Conservation (phyloP, 2,329 filamentous ascomycete species). For the Paracoccidioides brasiliensis region DNA sequence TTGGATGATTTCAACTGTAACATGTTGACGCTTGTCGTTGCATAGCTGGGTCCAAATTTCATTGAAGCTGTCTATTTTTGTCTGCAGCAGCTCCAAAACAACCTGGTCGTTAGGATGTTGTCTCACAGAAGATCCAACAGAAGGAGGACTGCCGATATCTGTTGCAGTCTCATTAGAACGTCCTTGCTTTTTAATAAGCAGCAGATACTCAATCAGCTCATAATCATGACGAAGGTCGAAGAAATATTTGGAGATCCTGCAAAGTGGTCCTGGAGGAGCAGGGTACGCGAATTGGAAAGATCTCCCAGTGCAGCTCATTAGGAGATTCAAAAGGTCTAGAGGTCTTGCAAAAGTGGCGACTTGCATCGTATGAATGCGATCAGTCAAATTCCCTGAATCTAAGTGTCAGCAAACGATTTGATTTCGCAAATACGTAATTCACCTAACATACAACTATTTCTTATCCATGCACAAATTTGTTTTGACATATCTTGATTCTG, state of each 20-base stretch:
- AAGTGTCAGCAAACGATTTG: conserved; percentile 7
- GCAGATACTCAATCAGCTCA: conserved; percentile 37
- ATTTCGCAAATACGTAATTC: conserved; percentile 20
- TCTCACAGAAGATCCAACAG: conserved; percentile 16
- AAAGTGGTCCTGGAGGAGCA: conserved; percentile 16
- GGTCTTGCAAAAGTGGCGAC: conserved; percentile 52
- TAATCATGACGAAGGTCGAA: conserved; percentile 27
- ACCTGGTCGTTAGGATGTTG: conserved; percentile 23
- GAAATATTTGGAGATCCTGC: conserved; percentile 27
- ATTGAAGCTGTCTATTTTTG: conserved; percentile 33
- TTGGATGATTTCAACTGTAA: conserved; percentile 39
- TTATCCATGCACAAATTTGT: conserved; percentile 67
- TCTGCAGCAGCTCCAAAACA: conserved; percentile 34
- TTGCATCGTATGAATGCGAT: conserved; percentile 53
- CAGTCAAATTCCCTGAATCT: conserved; percentile 41
- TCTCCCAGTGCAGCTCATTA: conserved; percentile 56
- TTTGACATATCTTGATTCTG: conserved; percentile 54
- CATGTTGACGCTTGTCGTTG: conserved; percentile 31
- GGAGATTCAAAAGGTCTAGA: conserved; percentile 51
- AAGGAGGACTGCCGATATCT: conserved; percentile 4
- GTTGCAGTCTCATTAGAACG: background rate
- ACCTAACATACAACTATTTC: conserved; percentile 73
- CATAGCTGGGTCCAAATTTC: conserved; percentile 33
- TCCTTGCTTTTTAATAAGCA: conserved; percentile 24
- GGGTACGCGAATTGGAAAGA: conserved; percentile 16